Evolutionary conservation across 495 filamentous ascomycete species (phyloP), one percentile per base, ranked within the genome.

Genomic region (Talaromyces adpressus): DNA sequence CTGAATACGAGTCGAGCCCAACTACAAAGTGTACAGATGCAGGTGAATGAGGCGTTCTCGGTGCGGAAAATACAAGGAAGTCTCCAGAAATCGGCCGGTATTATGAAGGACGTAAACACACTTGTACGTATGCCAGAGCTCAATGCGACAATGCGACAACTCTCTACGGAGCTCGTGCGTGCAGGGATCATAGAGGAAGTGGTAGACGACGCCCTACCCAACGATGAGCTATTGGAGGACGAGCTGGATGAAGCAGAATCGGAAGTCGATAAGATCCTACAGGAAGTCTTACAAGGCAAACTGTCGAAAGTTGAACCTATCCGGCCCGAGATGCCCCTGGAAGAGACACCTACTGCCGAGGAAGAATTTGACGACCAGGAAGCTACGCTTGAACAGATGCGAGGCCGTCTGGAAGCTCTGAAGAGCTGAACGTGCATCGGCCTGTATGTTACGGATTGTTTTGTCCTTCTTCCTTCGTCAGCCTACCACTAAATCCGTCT

Each of bases 181-280:
- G 93, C 94, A 2, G 94, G 95, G 3, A 93, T 98, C 65, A 97
- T 98, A 63, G 94, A 98, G 77, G 94, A 98, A 79, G 97, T 97
- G 88, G 87, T 96, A 12, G 89, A 85, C 49, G 94, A 98, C 71
- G 85, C 81, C 47, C 74, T 97, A 66, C 91, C 91, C n/a, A 85
- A 88, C 68, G 83, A 85, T 47, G 80, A 86, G 61, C 62, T 89
- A 36, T 71, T 86, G 22, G 90, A 93, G 65, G 91, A 89, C 18
- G 92, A 94, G 72, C 89, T 92, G 41, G 86, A 87, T n/a, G 93
- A 96, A 78, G 92, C 88, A 4, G 92, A 97, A 67, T 81, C 80
- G 32, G 93, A 98, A 78, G 91, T 97, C 16, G 94, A 97, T 65
- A 95, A 94, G 81, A 87, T 97, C 18, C 76, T 98, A 22, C 87